Evolutionary conservation across 352 stramenopile genomes (phyloP), one percentile per base, ranked within the genome.

Genomic region (Phytopythium aichiense): DNA sequence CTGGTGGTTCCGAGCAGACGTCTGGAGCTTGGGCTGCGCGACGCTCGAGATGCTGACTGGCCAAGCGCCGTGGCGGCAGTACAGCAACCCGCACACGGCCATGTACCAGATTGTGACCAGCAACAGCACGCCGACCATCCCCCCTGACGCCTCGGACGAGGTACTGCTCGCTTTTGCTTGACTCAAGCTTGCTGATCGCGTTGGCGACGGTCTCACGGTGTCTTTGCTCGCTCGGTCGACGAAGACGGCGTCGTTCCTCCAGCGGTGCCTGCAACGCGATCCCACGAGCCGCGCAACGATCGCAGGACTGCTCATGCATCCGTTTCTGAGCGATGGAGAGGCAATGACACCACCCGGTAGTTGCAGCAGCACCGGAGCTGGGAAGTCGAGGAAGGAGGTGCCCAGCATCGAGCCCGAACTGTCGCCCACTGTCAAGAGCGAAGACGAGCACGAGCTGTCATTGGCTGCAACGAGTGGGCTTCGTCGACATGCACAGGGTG

Each of bases 11-110:
- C 81, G 88, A 54, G 92, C 92, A 16, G 94, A 98, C 46, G 81
- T 98, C 12, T 98, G 94, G 94, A 97, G 87, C 66, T 67, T 98
- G 7, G 94, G 94, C 8, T 98, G 93, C 66, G 89, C 89, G 1
- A 68, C 97, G 16, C 75, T 98, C 38, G 93, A 98, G 71, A 98
- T 98, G 93, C 67, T 98, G 43, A 98, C 92, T 18, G 92, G 88
- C 16, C 68, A 89, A 30, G 79, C 85, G n/a, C 94, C 92, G 7
- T 98, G 88, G 84, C 73, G 87, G 52, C 69, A 97, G 61, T 95
- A 89, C 59, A 89, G 79, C 59, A 96, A 97, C 60, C 86, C 90
- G 15, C 71, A 96, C n/a, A 85, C 90, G 5, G 88, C 90, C 20
- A 96, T 98, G 88, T 98, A 95, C 65, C 78, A 92, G 65, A 96